These are phyloP conservation scores for Ogataea pini DNA, from an alignment of 805 yeast genomes.

Conservation along the genomic window DNA sequence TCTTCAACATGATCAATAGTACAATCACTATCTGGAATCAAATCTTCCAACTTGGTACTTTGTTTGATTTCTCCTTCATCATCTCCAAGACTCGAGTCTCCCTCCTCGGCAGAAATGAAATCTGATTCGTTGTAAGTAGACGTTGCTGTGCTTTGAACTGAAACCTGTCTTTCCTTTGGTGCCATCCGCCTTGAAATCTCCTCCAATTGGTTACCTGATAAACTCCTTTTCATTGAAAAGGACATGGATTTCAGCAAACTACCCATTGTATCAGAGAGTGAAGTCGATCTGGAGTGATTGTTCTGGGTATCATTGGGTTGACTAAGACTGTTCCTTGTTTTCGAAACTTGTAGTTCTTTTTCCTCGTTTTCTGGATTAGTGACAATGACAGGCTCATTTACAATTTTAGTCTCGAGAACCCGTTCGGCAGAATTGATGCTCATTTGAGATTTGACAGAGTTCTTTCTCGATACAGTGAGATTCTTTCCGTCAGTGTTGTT, in stretches of 20 bases:
- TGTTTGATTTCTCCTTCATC: not conserved
- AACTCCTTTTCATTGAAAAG: slow-evolving; percentile 15
- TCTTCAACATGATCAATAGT: slow-evolving; percentile 17
- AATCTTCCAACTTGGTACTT: not conserved
- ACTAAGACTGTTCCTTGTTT: not conserved
- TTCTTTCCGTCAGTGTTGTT: slow-evolving; percentile 32
- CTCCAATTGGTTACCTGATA: slow-evolving; percentile 12
- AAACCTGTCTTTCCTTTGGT: slow-evolving; percentile 20
- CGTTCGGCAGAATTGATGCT: slow-evolving; percentile 33
- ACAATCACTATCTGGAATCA: slow-evolving; percentile 11
- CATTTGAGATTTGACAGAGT: slow-evolving; percentile 31
- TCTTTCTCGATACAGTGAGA: slow-evolving; percentile 32
- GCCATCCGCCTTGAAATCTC: not conserved
- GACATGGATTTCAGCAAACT: slow-evolving; percentile 24
- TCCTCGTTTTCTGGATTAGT: not conserved
- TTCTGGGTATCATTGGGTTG: not conserved
- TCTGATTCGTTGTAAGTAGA: slow-evolving; percentile 33
- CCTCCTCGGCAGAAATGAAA: slow-evolving; percentile 36
- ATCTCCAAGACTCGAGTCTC: slow-evolving; percentile 16
- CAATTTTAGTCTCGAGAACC: slow-evolving; percentile 25
- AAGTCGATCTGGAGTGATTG: slow-evolving; percentile 4
- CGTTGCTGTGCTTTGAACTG: slow-evolving; percentile 29
- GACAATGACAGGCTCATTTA: slow-evolving; percentile 17
- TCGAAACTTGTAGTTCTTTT: not conserved
- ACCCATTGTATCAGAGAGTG: slow-evolving; percentile 25